Base-by-base conservation (phyloP, 305 asterid genomes). In the Solanum hybrid region DNA sequence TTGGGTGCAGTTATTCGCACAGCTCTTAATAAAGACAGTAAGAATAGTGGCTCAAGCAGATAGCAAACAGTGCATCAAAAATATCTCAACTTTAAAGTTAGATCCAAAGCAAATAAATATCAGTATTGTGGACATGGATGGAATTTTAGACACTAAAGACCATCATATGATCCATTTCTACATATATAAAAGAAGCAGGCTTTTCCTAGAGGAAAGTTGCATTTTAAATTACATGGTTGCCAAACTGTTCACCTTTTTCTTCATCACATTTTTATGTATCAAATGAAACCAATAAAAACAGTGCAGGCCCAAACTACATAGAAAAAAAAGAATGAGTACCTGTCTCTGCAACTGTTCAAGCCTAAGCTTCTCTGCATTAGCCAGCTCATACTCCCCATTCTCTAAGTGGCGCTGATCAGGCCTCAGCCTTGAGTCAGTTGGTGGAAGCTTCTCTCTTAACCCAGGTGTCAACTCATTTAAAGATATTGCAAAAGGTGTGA, bases 261-360 rank as follows among this genome's bases (percentile, higher is more conserved):
- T 31, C 87, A 51, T 84, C 87, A 2, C 31, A 82, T 82, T 20
- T 51, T 56, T 31, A 51, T 51, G 87, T 10, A 17, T 29, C 31
- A 51, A 81, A 29, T 10, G 29, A 29, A 17, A 84, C 29, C 27
- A 46, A 56, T 51, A 46, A 29, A 46, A 84, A 14, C 75, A 27
- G 87, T 7, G 72, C 72, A 82, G 26, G 42, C 79, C 76, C 72
- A 81, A 88, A 89, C 89, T 86, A 91, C 79, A 91, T 73, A 17
- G 72, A 5, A 84, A 31, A 72, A 85, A 16, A 4, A 27, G 69
- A 20, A 71, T 4, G 79, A 22, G 51, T 89, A 97, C 99, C 99
- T 96, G 99, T 96, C 99, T 94, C 94, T 97, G 99, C 91, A 94
- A 90, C 89, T 97, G 99, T 92, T 97, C 99, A 32, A 97, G 99